Percentiles rank a stretch among this genome's conserved stretches.
Evolutionary conservation across 352 stramenopile species (phyloP).

Genomic region (Phytophthora hybrid): DNA sequence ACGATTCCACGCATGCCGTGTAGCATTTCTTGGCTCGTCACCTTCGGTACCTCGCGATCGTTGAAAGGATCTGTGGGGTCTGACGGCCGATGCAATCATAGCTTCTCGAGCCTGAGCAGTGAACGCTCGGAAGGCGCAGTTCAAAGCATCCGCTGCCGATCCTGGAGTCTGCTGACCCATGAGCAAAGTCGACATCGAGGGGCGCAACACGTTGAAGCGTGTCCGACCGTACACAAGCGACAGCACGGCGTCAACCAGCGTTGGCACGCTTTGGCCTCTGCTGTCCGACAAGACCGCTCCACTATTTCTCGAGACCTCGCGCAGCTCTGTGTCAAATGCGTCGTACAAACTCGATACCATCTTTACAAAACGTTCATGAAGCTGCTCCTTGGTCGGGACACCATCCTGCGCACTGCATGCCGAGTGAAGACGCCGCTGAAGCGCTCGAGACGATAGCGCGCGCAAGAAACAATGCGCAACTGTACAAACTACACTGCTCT

Average conservation of each 20-base stretch:
- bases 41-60: neutral
- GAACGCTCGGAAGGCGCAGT: neutral
- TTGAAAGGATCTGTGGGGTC: neutral
- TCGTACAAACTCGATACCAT: neutral
- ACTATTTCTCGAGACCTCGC: neutral
- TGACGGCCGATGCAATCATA: neutral
- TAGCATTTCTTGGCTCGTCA: neutral
- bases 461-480: neutral
- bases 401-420: neutral
- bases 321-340: neutral
- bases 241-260: neutral
- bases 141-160: neutral
- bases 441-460: neutral
- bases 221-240: neutral
- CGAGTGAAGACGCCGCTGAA: neutral
- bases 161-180: neutral
- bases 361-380: neutral
- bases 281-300: neutral
- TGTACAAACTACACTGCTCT: neutral
- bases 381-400: neutral
- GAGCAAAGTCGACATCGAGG: neutral
- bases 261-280: neutral
- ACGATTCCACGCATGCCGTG: neutral
- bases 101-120: neutral
- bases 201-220: neutral